Percentiles rank a stretch among this genome's conserved stretches.
phyloP scores from a whole-genome alignment of 306 rosid species.

The Fagus sylvatica region DNA sequence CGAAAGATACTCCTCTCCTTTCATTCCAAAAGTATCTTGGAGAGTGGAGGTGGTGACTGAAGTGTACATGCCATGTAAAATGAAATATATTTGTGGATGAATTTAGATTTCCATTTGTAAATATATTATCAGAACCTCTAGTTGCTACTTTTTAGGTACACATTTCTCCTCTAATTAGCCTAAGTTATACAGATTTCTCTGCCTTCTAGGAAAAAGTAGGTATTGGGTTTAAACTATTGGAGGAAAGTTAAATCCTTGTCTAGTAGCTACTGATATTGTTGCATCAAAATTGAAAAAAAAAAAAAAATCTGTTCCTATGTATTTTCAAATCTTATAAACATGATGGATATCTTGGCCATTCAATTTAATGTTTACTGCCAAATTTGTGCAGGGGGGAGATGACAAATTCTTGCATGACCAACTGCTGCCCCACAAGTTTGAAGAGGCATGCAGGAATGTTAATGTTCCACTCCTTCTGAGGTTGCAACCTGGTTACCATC shows the following conservation, averaged over 20 bases:
- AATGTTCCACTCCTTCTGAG: constrained; percentile 68
- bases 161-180: no score
- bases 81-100: background rate
- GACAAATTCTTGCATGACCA: constrained; percentile 79
- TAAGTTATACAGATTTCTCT: no score
- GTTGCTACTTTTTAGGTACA: background rate
- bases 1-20: no score
- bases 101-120: background rate
- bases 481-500: constrained; percentile 83
- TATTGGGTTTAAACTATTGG: no score
- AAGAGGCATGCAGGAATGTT: constrained; percentile 73
- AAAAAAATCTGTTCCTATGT: no score
- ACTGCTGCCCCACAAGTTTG: constrained; percentile 71
- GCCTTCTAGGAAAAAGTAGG: no score
- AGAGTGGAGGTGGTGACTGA: background rate
- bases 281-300: no score
- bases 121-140: background rate
- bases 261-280: no score
- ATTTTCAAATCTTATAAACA: no score
- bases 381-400: constrained; percentile 66
- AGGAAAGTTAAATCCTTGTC: no score
- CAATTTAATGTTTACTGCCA: background rate
- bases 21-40: no score
- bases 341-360: background rate
- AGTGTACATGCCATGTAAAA: background rate